Evolutionary conservation across 768 basidiomycete genomes (phyloP), one percentile per base, ranked within the genome.

Genomic region (Serpula lacrymans): DNA sequence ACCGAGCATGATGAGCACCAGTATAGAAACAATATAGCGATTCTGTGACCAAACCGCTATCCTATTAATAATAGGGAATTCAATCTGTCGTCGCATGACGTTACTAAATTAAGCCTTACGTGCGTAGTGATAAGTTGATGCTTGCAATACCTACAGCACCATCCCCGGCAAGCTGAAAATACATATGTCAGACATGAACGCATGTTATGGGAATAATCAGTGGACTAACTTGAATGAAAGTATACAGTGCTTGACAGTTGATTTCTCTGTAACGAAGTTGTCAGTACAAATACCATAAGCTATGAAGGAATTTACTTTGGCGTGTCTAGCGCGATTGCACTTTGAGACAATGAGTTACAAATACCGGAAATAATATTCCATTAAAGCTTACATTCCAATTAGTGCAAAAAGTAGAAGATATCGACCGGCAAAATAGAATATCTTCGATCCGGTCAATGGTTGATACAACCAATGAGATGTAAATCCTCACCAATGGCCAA

Each of bases 11-110:
- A 84, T 51, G 20, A 77, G n/a, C 6, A 78, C 54, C 9, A 86
- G 62, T 6, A 68, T 42, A 5, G 63, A 59, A 24, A 81, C 61
- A 46, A 85, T 65, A 49, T 69, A 78, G 45, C 65, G 63, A 35
- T 74, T 74, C 35, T 78, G 73, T 5, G 72, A 72, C 82, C 82
- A 85, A 20, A 85, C 73, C 9, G 82, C 84, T 59, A 84, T 76
- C 3, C 74, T 72, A 43, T 2, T 4, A 28, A 52, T 20, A 54
- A 43, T 39, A 17, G 14, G n/a, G 4, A 21, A 11, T 2, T 16
- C 32, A 31, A 29, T 8, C 14, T 16, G 26, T 17, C 27, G 14
- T 33, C 6, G 31, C 31, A 14, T 14, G n/a, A 18, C 31, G 6
- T 18, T 6, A 33, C 7, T 6, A 8, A 6, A 18, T 33, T 18